Evolutionary conservation across 371 early-diverging fungal species (phyloP).

Genomic region (Coemansia sp.): DNA sequence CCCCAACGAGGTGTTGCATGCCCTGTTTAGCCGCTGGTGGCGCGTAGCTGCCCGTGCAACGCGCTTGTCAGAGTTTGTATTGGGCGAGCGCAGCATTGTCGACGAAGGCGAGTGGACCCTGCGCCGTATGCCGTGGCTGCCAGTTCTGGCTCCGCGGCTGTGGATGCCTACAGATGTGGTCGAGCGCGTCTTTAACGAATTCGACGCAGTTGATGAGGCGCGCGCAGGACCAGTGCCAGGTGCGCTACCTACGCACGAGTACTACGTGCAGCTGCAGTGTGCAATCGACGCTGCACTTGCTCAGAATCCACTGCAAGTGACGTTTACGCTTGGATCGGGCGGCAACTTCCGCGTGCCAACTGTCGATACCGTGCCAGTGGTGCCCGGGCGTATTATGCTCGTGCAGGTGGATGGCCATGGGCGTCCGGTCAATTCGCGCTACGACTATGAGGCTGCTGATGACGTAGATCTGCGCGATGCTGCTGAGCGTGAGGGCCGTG

Average conservation of each 20-base stretch:
- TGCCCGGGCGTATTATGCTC: conserved; percentile 67
- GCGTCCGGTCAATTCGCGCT: conserved; percentile 60
- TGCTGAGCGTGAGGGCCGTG: conserved; percentile 57
- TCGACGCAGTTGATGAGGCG: conserved; percentile 23
- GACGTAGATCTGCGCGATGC: conserved; percentile 22
- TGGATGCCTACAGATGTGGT: conserved; percentile 35
- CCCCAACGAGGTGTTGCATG: conserved; percentile 26
- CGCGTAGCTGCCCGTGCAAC: conserved; percentile 57
- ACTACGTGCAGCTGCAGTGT: conserved; percentile 23
- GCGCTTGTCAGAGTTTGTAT: conserved; percentile 78
- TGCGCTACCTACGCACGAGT: conserved; percentile 34
- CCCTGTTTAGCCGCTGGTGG: conserved; percentile 61
- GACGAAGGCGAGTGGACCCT: conserved; percentile 68
- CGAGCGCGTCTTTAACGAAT: conserved; percentile 9
- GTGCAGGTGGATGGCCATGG: conserved; percentile 69
- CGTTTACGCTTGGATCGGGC: conserved; percentile 61
- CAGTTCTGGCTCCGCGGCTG: conserved; percentile 20
- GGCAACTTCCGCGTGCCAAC: conserved; percentile 61
- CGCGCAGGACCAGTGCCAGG: conserved; percentile 10
- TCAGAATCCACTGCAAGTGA: conserved; percentile 52
- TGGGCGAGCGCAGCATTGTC: conserved; percentile 60
- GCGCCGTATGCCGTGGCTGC: conserved; percentile 52
- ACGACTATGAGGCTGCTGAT: conserved; percentile 56
- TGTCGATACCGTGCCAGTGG: conserved; percentile 60
- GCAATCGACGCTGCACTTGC: conserved; percentile 23